Percentiles rank a stretch among this genome's conserved stretches.
phyloP scores from a whole-genome alignment of 495 filamentous ascomycete genomes.

The Jackrogersella multiformis region DNA sequence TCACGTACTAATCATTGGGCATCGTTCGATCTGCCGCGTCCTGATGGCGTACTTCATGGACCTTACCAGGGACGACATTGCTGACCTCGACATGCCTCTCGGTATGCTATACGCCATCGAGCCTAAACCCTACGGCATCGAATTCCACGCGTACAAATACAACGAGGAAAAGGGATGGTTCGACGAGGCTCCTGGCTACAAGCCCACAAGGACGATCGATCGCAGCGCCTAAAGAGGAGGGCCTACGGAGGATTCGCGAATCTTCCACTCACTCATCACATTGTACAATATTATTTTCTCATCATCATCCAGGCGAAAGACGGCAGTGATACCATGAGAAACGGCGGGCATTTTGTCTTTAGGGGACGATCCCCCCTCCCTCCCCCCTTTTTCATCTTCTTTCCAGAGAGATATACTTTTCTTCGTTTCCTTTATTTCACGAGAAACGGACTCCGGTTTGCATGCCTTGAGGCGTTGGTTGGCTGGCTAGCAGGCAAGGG shows the following conservation, averaged over 20 bases:
- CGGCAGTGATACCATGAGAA: conserved; percentile 39
- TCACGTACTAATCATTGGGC: conserved; percentile 88
- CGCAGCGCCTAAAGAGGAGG: conserved; percentile 38
- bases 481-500: not conserved
- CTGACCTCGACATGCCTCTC: conserved; percentile 89
- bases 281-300: conserved; percentile 29
- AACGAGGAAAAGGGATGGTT: conserved; percentile 81
- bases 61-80: conserved; percentile 86
- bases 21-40: conserved; percentile 89
- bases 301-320: conserved; percentile 28
- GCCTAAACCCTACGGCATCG: conserved; percentile 97
- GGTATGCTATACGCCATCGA: conserved; percentile 93
- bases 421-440: too few relatives aligned
- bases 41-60: conserved; percentile 96
- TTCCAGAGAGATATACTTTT: conserved; percentile 3
- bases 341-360: conserved; percentile 21
- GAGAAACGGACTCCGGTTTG: conserved; percentile 13
- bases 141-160: conserved; percentile 93
- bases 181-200: conserved; percentile 79
- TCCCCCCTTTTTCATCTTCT: not conserved
- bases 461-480: conserved; percentile 32
- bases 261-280: conserved; percentile 16
- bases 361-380: not conserved
- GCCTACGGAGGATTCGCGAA: not conserved
- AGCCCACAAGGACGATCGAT: conserved; percentile 67